Evolutionary conservation across 2,329 filamentous ascomycete species (phyloP).

Genomic region (Rugonectria rugulosa): DNA sequence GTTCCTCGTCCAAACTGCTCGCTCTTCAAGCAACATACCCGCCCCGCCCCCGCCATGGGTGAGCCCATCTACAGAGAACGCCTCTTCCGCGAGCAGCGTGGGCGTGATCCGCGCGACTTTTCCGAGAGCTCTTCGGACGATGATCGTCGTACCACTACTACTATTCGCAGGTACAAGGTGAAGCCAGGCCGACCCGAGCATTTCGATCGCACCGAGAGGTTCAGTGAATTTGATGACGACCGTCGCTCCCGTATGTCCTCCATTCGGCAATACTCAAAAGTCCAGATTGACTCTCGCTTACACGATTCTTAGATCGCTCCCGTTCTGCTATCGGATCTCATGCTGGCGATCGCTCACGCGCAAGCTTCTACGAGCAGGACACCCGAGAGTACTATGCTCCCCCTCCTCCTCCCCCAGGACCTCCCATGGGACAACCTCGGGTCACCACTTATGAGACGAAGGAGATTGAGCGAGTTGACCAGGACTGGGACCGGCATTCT

Average conservation of each 20-base stretch:
- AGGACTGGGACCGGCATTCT: constrained; percentile 55
- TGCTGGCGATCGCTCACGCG: constrained; percentile 48
- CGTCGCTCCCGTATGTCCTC: constrained; percentile 53
- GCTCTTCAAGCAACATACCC: constrained; percentile 12
- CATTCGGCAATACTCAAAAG: not conserved
- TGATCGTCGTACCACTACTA: constrained; percentile 55
- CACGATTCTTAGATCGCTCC: constrained; percentile 53
- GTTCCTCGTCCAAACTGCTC: constrained; percentile 13
- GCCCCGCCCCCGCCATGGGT: constrained; percentile 42
- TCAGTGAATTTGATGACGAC: constrained; percentile 56
- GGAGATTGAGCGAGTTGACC: constrained; percentile 48
- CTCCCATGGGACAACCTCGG: constrained; percentile 37
- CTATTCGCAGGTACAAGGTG: constrained; percentile 63
- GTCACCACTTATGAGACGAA: constrained; percentile 48
- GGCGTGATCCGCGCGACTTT: constrained; percentile 37
- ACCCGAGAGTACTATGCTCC: constrained; percentile 33
- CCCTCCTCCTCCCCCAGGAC: constrained; percentile 32
- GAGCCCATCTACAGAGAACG: constrained; percentile 44
- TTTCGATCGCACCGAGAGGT: constrained; percentile 48
- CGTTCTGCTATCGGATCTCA: constrained; percentile 58
- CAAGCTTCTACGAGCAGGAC: constrained; percentile 52
- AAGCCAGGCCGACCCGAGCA: constrained; percentile 50
- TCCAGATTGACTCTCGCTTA: constrained; percentile 53
- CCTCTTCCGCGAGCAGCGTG: constrained; percentile 45
- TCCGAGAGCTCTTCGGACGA: constrained; percentile 50